A percentile compares a stretch with the other conserved stretches of the same genome.
Conservation (phyloP, 2,329 filamentous ascomycete genomes). For the Samsoniella hepiali region DNA sequence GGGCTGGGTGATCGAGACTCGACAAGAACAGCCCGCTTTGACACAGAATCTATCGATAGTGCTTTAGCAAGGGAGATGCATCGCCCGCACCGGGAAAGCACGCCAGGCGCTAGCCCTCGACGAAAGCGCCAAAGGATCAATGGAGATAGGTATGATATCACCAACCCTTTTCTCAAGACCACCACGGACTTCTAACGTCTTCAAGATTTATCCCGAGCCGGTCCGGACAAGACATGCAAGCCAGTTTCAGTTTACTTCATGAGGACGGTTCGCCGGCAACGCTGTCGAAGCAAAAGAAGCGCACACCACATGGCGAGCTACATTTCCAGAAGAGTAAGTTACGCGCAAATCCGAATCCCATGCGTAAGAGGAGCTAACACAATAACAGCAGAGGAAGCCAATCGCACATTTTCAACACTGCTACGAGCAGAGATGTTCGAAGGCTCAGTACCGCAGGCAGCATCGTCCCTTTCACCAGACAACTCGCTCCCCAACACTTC, state of each 20-base stretch:
- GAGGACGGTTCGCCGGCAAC: conserved; percentile 92
- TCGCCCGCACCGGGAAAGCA: conserved; percentile 49
- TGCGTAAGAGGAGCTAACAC: neutral
- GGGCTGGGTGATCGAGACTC: conserved; percentile 36
- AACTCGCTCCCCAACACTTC: conserved; percentile 47
- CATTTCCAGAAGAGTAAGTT: conserved; percentile 86
- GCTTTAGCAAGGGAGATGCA: conserved; percentile 52
- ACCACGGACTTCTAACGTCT: conserved; percentile 24
- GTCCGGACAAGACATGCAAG: conserved; percentile 87
- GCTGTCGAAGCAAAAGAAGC: conserved; percentile 79
- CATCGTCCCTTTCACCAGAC: conserved; percentile 60
- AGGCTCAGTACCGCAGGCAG: conserved; percentile 76
- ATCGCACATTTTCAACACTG: conserved; percentile 84
- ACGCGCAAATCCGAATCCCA: neutral
- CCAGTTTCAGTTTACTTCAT: conserved; percentile 86
- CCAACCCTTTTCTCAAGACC: neutral
- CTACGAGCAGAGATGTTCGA: conserved; percentile 92
- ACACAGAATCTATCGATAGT: conserved; percentile 48
- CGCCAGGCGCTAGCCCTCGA: conserved; percentile 52
- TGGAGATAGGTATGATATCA: conserved; percentile 52
- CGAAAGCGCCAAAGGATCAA: conserved; percentile 59
- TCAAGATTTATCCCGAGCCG: conserved; percentile 90
- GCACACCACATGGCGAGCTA: conserved; percentile 82
- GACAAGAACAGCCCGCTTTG: conserved; percentile 38
- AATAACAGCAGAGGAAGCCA: conserved; percentile 77